Conservation (phyloP, 225 moss, liverwort and hornwort genomes). For the Lunularia cruciata region DNA sequence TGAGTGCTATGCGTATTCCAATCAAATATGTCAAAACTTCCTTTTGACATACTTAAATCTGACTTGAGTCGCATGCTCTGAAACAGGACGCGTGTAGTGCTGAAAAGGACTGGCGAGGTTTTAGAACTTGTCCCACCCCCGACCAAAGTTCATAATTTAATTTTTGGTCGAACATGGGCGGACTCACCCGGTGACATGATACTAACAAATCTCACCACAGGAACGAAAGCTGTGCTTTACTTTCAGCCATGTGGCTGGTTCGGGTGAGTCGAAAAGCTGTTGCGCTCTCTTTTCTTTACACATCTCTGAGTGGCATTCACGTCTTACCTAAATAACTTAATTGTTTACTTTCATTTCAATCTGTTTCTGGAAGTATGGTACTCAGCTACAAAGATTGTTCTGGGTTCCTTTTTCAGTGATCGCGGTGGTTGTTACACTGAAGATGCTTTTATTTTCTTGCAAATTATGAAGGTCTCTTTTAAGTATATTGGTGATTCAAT, state of each 20-base stretch:
- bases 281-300: too few relatives aligned
- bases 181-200: conserved; percentile 97
- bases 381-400: too few relatives aligned
- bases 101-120: conserved; percentile 77
- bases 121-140: conserved; percentile 81
- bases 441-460: too few relatives aligned
- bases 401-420: too few relatives aligned
- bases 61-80: not conserved
- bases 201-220: conserved; percentile 84
- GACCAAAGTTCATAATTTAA: conserved; percentile 79
- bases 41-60: not conserved
- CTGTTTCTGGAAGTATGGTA: too few relatives aligned
- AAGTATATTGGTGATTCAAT: too few relatives aligned
- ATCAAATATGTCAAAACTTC: not conserved
- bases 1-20: not conserved
- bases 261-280: too few relatives aligned
- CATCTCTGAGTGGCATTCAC: too few relatives aligned
- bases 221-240: conserved; percentile 84
- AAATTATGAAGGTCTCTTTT: too few relatives aligned
- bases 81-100: conserved; percentile 70
- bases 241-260: conserved; percentile 99
- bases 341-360: too few relatives aligned
- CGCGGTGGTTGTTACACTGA: too few relatives aligned
- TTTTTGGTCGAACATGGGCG: conserved; percentile 93
- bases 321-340: too few relatives aligned